phyloP scores from a whole-genome alignment of 148 eudicot genomes.

The Selenicereus undatus region DNA sequence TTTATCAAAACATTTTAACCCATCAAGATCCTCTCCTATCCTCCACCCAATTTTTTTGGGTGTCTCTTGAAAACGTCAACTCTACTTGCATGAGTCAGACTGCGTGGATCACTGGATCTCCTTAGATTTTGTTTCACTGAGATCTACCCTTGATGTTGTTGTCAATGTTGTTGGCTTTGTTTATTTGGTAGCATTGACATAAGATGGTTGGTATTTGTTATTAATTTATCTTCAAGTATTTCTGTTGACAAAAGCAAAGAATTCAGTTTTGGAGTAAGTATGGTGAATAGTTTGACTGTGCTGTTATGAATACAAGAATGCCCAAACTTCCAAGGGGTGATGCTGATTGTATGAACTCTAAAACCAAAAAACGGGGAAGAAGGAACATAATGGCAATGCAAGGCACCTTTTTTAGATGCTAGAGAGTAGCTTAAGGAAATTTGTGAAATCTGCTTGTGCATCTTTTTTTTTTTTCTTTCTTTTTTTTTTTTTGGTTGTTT shows the following conservation, averaged over 20 bases:
- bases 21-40: not conserved
- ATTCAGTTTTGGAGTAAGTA: not conserved
- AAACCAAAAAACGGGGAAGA: not conserved
- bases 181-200: not conserved
- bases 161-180: not conserved
- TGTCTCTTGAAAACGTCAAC: not conserved
- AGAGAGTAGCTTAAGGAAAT: not conserved
- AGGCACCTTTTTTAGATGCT: not conserved
- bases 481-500: not conserved
- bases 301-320: conserved; percentile 2
- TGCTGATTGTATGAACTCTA: not conserved
- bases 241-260: not conserved
- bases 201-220: not conserved
- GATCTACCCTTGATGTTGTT: not conserved
- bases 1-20: not conserved
- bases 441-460: not conserved
- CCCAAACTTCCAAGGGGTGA: not conserved
- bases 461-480: no score
- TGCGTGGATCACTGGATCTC: not conserved
- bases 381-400: not conserved
- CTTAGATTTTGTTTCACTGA: not conserved
- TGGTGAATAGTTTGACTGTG: conserved; percentile 12
- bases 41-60: no score
- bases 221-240: not conserved
- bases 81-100: not conserved